These are phyloP conservation scores for Spergularia bocconei DNA, from an alignment of 148 eudicot genomes.

Conservation along the genomic window DNA sequence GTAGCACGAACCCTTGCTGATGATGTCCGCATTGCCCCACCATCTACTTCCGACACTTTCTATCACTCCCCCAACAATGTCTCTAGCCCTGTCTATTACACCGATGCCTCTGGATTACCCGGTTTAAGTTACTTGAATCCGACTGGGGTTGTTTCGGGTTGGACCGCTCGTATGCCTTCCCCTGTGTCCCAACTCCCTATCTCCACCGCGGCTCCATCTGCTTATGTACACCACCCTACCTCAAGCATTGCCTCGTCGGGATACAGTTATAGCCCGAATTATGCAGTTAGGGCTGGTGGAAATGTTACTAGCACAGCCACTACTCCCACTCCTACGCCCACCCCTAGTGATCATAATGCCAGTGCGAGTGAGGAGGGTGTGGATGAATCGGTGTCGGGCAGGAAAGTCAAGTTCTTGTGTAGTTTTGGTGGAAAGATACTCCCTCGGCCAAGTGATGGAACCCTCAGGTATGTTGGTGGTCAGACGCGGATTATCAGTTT, in stretches of 20 bases:
- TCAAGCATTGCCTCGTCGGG: constrained; percentile 27
- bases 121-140: constrained; percentile 51
- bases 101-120: constrained; percentile 39
- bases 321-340: not conserved
- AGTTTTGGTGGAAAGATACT: constrained; percentile 91
- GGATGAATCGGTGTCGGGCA: constrained; percentile 65
- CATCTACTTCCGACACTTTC: constrained; percentile 41
- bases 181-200: constrained; percentile 30
- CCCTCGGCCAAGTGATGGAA: constrained; percentile 85
- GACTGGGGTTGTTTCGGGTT: constrained; percentile 23
- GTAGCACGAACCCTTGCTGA: constrained; percentile 42
- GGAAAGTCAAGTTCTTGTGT: constrained; percentile 79
- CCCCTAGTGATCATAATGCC: constrained; percentile 32
- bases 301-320: constrained; percentile 31
- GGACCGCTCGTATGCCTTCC: constrained; percentile 48
- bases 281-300: constrained; percentile 27
- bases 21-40: constrained; percentile 51
- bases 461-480: constrained; percentile 89
- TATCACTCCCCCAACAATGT: constrained; percentile 28
- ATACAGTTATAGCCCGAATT: constrained; percentile 29
- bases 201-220: not conserved
- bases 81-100: constrained; percentile 51
- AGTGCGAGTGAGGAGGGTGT: constrained; percentile 54
- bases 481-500: constrained; percentile 78
- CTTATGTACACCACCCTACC: constrained; percentile 3